Base-by-base conservation (phyloP, 2,329 filamentous ascomycete genomes). In the Ophiostoma himal-ulmi region DNA sequence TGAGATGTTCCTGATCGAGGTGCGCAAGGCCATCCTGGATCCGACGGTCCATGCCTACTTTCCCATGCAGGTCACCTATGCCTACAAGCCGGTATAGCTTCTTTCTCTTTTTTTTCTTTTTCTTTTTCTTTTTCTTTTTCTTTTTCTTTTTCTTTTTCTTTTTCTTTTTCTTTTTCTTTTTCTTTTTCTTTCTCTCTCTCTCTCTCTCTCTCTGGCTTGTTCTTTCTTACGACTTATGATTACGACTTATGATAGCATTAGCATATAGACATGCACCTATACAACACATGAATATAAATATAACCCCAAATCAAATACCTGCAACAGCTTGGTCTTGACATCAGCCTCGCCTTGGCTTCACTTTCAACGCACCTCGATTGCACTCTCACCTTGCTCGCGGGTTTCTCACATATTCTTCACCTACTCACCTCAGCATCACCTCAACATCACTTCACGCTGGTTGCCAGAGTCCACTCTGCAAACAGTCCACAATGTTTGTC, bases 1-100 rank as follows among this genome's bases (percentile, higher is more conserved):
- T 39, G 78, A 80, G 74, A 76, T 79, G 72, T 78, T 79, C 48
- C 72, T 80, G 20, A 74, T 79, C 3, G 78, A 79, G 6, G 78
- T 80, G 62, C 72, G 78, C 62, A 77, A 76, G 74, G 75, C 76
- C 26, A 36, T 79, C 4, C 76, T 77, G 74, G 76, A 79, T 30
- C 44, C 67, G 1, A 69, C 74, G 7, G 65, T 77, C n/a, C 77
- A 79, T 57, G 73, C 75, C 1, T 79, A 78, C 68, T 76, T 79
- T 44, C 75, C 75, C 1, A 75, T 78, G 69, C 74, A 76, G 52
- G 75, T 77, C 8, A 76, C 79, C 0, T 76, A 78, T 62, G 78
- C 75, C 30, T 72, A 77, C 74, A 79, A 79, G 70, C 78, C 78
- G 26, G 34, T 37, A n/a, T 22, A 11, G 22, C 5, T 13, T 14